A percentile compares a stretch with the other conserved stretches of the same genome.
phyloP scores from a whole-genome alignment of 495 filamentous ascomycete genomes.

The Penicillium goetzii region DNA sequence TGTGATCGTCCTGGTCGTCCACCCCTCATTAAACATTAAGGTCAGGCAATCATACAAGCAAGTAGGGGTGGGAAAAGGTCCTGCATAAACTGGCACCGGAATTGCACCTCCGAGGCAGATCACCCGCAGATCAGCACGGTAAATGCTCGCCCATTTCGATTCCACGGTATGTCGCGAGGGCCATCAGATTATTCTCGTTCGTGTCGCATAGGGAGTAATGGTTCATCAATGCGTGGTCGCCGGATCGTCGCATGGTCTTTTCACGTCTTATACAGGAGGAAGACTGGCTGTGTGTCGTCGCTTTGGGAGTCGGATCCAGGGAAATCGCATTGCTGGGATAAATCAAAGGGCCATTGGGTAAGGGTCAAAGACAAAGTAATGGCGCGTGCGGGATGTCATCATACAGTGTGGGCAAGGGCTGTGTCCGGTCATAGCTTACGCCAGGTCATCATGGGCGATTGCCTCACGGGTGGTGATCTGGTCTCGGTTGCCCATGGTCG shows the following conservation, averaged over 20 bases:
- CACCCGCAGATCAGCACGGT: constrained; percentile 24
- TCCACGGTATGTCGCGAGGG: background rate
- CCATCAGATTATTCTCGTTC: constrained; percentile 1
- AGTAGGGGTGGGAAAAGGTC: constrained; percentile 1
- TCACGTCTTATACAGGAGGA: constrained; percentile 1
- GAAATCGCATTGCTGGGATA: background rate
- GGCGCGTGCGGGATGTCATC: background rate
- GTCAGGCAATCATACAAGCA: constrained; percentile 1
- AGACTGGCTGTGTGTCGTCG: constrained; percentile 13
- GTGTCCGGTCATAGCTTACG: background rate
- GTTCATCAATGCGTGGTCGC: background rate
- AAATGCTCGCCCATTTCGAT: constrained; percentile 10
- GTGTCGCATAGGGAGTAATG: constrained; percentile 18
- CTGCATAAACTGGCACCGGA: constrained; percentile 6
- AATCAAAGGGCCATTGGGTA: background rate
- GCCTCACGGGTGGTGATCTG: constrained; percentile 14
- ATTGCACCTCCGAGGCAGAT: constrained; percentile 24
- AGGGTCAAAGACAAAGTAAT: background rate
- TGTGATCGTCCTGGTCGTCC: background rate
- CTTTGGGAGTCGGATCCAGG: constrained; percentile 12
- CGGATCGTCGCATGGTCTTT: constrained; percentile 15
- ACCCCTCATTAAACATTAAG: constrained; percentile 12
- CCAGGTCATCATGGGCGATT: constrained; percentile 3
- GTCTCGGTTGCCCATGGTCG: constrained; percentile 59
- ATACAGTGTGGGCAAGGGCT: background rate